Percentiles rank a stretch among this genome's conserved stretches.
These are phyloP conservation scores for Emergomyces orientalis DNA, from an alignment of 2,329 filamentous ascomycete species.

Conservation along the genomic window DNA sequence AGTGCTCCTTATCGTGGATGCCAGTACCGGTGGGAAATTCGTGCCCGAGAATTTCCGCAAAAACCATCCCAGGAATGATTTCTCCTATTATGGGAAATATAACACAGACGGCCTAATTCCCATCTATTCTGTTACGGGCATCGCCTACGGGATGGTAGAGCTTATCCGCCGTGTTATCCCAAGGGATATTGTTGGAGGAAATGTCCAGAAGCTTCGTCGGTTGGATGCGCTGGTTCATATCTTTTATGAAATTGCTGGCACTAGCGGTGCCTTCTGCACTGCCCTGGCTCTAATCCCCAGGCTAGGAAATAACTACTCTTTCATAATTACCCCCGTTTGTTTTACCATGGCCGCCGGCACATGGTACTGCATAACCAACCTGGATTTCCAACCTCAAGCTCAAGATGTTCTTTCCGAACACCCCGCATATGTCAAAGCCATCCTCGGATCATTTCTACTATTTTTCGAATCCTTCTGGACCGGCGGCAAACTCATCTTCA, in stretches of 20 bases:
- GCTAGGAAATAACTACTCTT: conserved; percentile 45
- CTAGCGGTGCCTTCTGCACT: conserved; percentile 40
- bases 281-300: conserved; percentile 43
- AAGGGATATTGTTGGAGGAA: conserved; percentile 43
- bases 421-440: conserved; percentile 31
- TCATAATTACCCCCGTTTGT: conserved; percentile 44
- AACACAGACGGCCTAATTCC: conserved; percentile 44
- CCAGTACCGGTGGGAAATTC: conserved; percentile 41
- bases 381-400: conserved; percentile 20
- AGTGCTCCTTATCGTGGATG: conserved; percentile 41
- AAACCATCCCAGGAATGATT: conserved; percentile 29
- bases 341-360: conserved; percentile 34
- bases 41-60: conserved; percentile 23
- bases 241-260: conserved; percentile 43
- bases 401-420: conserved; percentile 17
- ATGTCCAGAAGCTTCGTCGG: conserved; percentile 42
- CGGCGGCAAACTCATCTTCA: conserved; percentile 40
- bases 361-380: conserved; percentile 42
- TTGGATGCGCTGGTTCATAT: conserved; percentile 42
- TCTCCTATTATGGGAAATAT: conserved; percentile 41
- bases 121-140: conserved; percentile 38
- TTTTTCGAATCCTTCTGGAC: conserved; percentile 41
- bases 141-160: conserved; percentile 44
- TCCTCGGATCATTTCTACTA: conserved; percentile 34
- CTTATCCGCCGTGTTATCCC: conserved; percentile 44